phyloP scores from a whole-genome alignment of 2,329 filamentous ascomycete species.

The Penicillium sp. region DNA sequence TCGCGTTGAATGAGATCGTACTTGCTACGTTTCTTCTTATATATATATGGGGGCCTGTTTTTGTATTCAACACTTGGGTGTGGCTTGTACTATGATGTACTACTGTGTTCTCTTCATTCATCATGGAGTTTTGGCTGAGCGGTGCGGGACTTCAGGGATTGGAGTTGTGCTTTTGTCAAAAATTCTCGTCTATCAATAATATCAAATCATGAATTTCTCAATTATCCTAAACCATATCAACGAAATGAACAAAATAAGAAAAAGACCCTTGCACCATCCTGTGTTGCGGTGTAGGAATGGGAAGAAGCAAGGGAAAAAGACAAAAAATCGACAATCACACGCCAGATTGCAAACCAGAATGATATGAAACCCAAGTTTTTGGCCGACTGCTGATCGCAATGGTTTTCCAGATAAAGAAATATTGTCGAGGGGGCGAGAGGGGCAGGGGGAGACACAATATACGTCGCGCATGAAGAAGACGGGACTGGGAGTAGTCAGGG shows the following conservation, averaged over 20 bases:
- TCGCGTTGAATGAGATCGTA: conserved; percentile 44
- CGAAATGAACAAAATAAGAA: conserved; percentile 14
- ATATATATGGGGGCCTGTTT: conserved; percentile 1
- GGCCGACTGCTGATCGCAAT: conserved; percentile 7
- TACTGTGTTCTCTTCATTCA: conserved; percentile 24
- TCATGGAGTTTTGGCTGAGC: conserved; percentile 17
- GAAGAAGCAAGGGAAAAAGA: conserved; percentile 7
- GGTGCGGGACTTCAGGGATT: background rate
- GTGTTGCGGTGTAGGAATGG: conserved; percentile 12
- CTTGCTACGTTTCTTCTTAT: background rate
- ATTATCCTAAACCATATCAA: conserved; percentile 27
- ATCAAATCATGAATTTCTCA: conserved; percentile 23
- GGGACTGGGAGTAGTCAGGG: conserved; percentile 13
- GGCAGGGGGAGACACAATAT: conserved; percentile 13
- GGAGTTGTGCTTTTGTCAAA: conserved; percentile 1
- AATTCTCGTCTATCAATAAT: conserved; percentile 12
- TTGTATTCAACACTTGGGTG: conserved; percentile 27
- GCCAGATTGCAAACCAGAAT: conserved; percentile 10
- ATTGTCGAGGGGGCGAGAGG: conserved; percentile 5
- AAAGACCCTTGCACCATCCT: conserved; percentile 8
- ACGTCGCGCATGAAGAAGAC: conserved; percentile 13
- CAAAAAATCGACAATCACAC: conserved; percentile 13
- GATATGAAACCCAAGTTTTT: conserved; percentile 14
- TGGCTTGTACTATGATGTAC: conserved; percentile 11
- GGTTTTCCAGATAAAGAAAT: conserved; percentile 7